phyloP scores from a whole-genome alignment of 2,329 filamentous ascomycete genomes.

The Balansia obtecta region DNA sequence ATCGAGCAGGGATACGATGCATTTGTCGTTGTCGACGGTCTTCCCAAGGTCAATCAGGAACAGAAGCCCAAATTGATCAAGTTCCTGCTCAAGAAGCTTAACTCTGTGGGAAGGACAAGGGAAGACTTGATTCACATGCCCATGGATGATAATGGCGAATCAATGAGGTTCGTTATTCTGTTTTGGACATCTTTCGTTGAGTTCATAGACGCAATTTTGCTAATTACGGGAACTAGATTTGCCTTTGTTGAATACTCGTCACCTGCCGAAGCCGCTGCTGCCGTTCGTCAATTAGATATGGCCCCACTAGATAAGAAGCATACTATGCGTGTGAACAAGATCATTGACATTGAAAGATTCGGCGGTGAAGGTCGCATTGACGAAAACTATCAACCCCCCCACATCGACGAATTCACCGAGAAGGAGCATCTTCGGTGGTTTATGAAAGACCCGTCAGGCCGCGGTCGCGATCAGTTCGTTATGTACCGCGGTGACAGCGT shows the following conservation, averaged over 20 bases:
- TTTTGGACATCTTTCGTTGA: background rate
- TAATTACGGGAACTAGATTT: slow-evolving; percentile 44
- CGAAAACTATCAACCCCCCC: slow-evolving; percentile 74
- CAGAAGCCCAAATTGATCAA: slow-evolving; percentile 92
- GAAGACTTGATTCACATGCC: slow-evolving; percentile 93
- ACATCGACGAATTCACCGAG: slow-evolving; percentile 74
- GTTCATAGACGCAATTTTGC: background rate
- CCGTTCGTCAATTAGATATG: slow-evolving; percentile 77
- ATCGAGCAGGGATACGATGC: slow-evolving; percentile 92
- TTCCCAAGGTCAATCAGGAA: slow-evolving; percentile 79
- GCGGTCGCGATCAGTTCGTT: slow-evolving; percentile 87
- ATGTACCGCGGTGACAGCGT: slow-evolving; percentile 89
- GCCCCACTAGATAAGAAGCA: slow-evolving; percentile 93
- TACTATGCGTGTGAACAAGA: slow-evolving; percentile 90
- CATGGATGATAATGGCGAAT: slow-evolving; percentile 73
- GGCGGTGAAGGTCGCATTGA: slow-evolving; percentile 88
- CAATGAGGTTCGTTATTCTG: slow-evolving; percentile 55
- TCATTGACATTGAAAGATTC: slow-evolving; percentile 94
- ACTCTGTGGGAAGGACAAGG: slow-evolving; percentile 67
- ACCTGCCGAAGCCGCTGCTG: slow-evolving; percentile 76
- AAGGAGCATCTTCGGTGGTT: slow-evolving; percentile 93
- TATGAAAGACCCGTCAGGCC: slow-evolving; percentile 66
- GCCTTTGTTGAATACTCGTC: slow-evolving; percentile 96
- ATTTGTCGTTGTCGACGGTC: slow-evolving; percentile 91
- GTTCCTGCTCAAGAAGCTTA: slow-evolving; percentile 89